A percentile compares a stretch with the other conserved stretches of the same genome.
These are phyloP conservation scores for Persicaria maculosa DNA, from an alignment of 148 eudicot species.

Conservation along the genomic window DNA sequence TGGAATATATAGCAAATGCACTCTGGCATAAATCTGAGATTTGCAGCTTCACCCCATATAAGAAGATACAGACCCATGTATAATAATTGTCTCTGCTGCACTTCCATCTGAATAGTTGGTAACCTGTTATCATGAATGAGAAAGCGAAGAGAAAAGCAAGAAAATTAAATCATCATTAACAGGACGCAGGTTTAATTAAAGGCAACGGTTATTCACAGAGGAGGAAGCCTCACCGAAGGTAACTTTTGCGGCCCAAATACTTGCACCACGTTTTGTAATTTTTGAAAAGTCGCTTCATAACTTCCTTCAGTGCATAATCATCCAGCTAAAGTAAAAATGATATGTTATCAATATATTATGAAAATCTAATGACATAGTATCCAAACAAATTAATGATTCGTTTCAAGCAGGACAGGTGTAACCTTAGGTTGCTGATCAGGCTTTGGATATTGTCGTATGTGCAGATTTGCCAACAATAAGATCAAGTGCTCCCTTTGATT, in stretches of 20 bases:
- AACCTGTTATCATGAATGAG: conserved; percentile 42
- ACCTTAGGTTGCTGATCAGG: conserved; percentile 56
- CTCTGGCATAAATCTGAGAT: conserved; percentile 95
- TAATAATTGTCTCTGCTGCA: conserved; percentile 82
- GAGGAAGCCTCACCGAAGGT: conserved; percentile 61
- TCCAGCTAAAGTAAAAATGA: conserved; percentile 45
- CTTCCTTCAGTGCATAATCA: conserved; percentile 78
- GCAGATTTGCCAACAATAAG: conserved; percentile 54
- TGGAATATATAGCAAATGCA: conserved; percentile 97
- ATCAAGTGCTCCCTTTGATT: conserved; percentile 63
- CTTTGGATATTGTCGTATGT: conserved; percentile 45
- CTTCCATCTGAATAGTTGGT: conserved; percentile 91
- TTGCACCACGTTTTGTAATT: conserved; percentile 99
- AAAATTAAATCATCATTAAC: neutral
- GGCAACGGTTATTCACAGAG: neutral
- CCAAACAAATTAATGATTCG: neutral
- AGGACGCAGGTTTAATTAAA: neutral
- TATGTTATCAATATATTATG: neutral
- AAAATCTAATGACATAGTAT: neutral
- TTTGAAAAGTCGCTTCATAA: conserved; percentile 97
- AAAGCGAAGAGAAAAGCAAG: too few species aligned
- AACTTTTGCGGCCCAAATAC: conserved; percentile 92
- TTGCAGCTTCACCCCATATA: conserved; percentile 99
- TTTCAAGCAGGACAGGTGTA: neutral
- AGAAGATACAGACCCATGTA: conserved; percentile 95